A percentile compares a stretch with the other conserved stretches of the same genome.
Evolutionary conservation across 1,139 yeast species (phyloP).

Genomic region (Blastobotrys malaysiensis): DNA sequence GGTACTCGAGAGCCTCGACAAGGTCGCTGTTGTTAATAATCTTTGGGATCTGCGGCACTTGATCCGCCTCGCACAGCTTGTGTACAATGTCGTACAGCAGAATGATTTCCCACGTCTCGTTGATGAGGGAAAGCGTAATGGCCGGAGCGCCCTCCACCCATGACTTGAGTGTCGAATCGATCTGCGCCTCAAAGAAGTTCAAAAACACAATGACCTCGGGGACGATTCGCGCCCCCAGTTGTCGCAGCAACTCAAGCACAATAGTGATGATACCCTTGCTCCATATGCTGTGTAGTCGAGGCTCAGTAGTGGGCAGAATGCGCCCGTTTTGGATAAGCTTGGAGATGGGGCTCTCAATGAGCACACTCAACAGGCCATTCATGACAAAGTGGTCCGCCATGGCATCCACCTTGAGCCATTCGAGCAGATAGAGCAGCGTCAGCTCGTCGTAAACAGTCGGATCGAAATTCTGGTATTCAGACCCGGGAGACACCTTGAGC

Average conservation of each 20-base stretch:
- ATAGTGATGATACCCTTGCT: constrained; percentile 73
- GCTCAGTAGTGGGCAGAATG: constrained; percentile 44
- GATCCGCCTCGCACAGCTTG: constrained; percentile 37
- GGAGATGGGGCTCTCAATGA: constrained; percentile 73
- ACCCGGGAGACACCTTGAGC: constrained; percentile 49
- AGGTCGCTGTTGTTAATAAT: constrained; percentile 39
- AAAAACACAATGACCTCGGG: constrained; percentile 65
- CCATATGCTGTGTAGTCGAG: constrained; percentile 72
- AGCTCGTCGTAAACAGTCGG: constrained; percentile 62
- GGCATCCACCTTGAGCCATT: constrained; percentile 54
- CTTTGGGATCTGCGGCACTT: constrained; percentile 13
- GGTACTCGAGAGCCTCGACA: constrained; percentile 54
- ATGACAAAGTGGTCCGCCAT: constrained; percentile 64
- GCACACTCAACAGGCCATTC: constrained; percentile 61
- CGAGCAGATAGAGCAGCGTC: constrained; percentile 62
- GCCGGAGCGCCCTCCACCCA: constrained; percentile 57
- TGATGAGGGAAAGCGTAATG: constrained; percentile 59
- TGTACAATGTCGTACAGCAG: constrained; percentile 54
- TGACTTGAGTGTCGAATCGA: constrained; percentile 51
- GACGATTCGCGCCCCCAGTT: constrained; percentile 56
- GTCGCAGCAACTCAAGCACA: constrained; percentile 52
- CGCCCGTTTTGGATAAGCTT: constrained; percentile 61
- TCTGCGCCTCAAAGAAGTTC: constrained; percentile 60
- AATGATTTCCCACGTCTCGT: constrained; percentile 77
- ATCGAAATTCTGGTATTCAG: constrained; percentile 35